These are phyloP conservation scores for Aspergillus fumigatiaffinis DNA, from an alignment of 2,329 filamentous ascomycete genomes.

Conservation along the genomic window DNA sequence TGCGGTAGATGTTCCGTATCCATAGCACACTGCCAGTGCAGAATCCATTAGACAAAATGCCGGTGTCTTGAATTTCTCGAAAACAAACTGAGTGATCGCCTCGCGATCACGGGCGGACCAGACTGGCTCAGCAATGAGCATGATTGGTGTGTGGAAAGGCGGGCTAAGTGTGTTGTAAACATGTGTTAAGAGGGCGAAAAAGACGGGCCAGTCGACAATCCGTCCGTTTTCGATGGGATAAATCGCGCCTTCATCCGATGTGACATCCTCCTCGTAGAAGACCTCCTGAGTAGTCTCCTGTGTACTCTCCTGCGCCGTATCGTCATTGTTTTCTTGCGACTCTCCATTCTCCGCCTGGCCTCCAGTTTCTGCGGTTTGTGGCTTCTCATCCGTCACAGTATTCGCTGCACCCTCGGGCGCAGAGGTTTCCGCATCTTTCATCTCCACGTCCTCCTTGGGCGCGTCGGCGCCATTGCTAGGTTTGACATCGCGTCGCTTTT, in stretches of 20 bases:
- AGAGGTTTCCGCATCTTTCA: conserved; percentile 40
- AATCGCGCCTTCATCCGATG: conserved; percentile 82
- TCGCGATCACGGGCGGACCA: conserved; percentile 90
- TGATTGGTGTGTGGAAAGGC: conserved; percentile 88
- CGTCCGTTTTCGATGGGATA: conserved; percentile 79
- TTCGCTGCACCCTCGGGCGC: conserved; percentile 14
- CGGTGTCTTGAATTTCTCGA: conserved; percentile 94
- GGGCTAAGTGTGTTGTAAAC: conserved; percentile 86
- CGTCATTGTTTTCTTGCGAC: conserved; percentile 25
- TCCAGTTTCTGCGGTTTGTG: conserved; percentile 21
- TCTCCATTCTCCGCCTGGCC: conserved; percentile 2
- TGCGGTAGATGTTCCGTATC: conserved; percentile 77
- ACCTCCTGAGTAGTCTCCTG: conserved; percentile 42
- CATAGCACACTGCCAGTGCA: conserved; percentile 72
- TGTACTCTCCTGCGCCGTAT: conserved; percentile 20
- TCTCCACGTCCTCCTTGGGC: conserved; percentile 40
- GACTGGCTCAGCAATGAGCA: conserved; percentile 82
- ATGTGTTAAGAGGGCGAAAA: conserved; percentile 83
- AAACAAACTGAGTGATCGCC: conserved; percentile 85
- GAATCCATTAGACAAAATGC: conserved; percentile 88
- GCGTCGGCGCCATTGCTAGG: conserved; percentile 24
- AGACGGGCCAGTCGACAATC: conserved; percentile 88
- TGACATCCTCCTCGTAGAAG: conserved; percentile 82
- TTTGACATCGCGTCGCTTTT: conserved; percentile 36
- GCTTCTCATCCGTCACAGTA: conserved; percentile 16